Evolutionary conservation across 2,329 filamentous ascomycete genomes (phyloP), one percentile per base, ranked within the genome.

Genomic region (Cercospora janseana): DNA sequence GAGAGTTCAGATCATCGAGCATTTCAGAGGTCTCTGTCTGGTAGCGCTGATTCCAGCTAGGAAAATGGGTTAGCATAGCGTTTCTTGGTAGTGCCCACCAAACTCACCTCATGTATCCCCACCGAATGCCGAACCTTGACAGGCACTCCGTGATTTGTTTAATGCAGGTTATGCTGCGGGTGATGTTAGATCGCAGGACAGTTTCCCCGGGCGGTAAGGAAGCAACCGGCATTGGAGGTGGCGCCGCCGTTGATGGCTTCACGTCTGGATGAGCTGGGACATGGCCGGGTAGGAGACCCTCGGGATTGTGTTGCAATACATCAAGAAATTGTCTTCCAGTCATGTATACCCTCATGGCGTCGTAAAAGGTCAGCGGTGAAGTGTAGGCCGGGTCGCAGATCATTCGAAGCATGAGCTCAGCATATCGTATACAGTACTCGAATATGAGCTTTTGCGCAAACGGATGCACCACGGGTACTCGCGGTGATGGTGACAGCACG

Each of bases 331-430:
- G 77, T 35, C 73, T 72, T 12, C 78, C 79, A 1, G 81, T 79
- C 69, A 81, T 95, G 63, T 88, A 93, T 1, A 88, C 84, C 45
- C 91, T 83, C 63, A 95, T 79, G 1, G 90, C 87, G 65, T 96
- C 92, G 63, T 94, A 85, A 61, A 91, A 95, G 1, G 88, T 92
- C 62, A 93, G 81, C 44, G 92, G 86, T 4, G 85, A 80, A 12
- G 79, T 76, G 53, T 82, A 79, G 24, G 75, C 70, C 3, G 79
- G 68, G 58, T 80, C 77, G 50, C 79, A 78, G 18, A 87, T 78
- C 37, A 89, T 78, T 4, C 82, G 79, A 60, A 87, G 79, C 56
- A 95, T 82, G 53, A 82, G 81, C 52, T 87, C 79, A 41, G 93
- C 80, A 64, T 23, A 83, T 76, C 52, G 56, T 9, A 53, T 60